Conservation (phyloP, 805 yeast genomes). For the Candida xyloterini region DNA sequence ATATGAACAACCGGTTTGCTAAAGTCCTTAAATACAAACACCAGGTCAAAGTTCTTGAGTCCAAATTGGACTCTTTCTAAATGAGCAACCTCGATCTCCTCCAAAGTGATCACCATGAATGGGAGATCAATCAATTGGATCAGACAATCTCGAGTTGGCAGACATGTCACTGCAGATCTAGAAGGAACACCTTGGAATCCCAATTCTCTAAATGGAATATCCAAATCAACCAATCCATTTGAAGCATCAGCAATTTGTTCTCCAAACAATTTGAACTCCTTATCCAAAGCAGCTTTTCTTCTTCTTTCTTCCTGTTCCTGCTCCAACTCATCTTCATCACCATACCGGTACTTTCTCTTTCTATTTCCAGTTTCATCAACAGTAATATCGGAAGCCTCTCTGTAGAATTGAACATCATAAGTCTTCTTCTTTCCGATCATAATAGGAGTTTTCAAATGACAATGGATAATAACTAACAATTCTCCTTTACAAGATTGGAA, state of each 20-base stretch:
- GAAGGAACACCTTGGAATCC: slow-evolving; percentile 98
- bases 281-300: slow-evolving; percentile 84
- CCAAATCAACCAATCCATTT: slow-evolving; percentile 79
- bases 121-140: slow-evolving; percentile 95
- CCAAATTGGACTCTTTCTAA: slow-evolving; percentile 98
- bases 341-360: slow-evolving; percentile 80
- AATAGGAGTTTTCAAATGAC: slow-evolving; percentile 87
- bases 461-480: slow-evolving; percentile 85
- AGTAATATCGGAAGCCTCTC: slow-evolving; percentile 94
- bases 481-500: slow-evolving; percentile 97
- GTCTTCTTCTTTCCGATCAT: slow-evolving; percentile 96
- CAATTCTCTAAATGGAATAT: slow-evolving; percentile 90
- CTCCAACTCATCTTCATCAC: slow-evolving; percentile 97
- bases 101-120: slow-evolving; percentile 84
- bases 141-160: slow-evolving; percentile 96
- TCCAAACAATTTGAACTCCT: slow-evolving; percentile 85
- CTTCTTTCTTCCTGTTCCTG: slow-evolving; percentile 98
- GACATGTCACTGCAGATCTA: slow-evolving; percentile 88
- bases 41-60: slow-evolving; percentile 91
- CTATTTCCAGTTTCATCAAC: slow-evolving; percentile 97
- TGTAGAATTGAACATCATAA: slow-evolving; percentile 90
- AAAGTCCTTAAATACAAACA: slow-evolving; percentile 94
- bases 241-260: slow-evolving; percentile 90
- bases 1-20: slow-evolving; percentile 83
- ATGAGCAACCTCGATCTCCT: slow-evolving; percentile 91